Conservation (phyloP, 768 basidiomycete species). For the Pulveroboletus sp. region DNA sequence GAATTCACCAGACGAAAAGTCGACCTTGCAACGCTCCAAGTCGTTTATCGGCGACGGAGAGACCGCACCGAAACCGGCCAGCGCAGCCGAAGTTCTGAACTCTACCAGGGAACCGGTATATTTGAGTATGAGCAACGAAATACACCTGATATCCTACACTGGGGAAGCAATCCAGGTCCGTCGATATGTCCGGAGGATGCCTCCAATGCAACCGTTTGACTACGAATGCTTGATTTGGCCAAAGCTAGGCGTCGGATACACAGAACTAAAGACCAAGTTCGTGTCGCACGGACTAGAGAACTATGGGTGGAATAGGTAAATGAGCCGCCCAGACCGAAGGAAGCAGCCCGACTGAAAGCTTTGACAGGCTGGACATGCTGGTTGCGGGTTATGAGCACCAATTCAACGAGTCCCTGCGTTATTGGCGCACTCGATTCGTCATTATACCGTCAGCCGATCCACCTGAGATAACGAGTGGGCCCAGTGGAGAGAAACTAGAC, state of each 20-base stretch:
- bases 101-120: conserved; percentile 73
- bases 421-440: conserved; percentile 93
- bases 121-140: conserved; percentile 93
- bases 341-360: not conserved
- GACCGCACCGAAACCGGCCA: conserved; percentile 50
- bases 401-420: conserved; percentile 78
- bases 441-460: conserved; percentile 84
- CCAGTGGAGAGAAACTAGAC: conserved; percentile 71
- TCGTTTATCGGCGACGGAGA: conserved; percentile 59
- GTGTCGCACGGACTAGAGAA: conserved; percentile 76
- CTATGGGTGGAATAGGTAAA: conserved; percentile 84
- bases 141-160: conserved; percentile 88
- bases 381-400: conserved; percentile 80
- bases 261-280: conserved; percentile 73
- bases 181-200: conserved; percentile 76
- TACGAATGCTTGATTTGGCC: conserved; percentile 96
- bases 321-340: not conserved
- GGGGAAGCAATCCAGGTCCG: conserved; percentile 89
- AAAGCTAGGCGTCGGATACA: conserved; percentile 83
- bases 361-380: conserved; percentile 73
- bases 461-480: conserved; percentile 51
- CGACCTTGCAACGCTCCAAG: conserved; percentile 46
- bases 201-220: conserved; percentile 56
- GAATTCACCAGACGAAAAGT: conserved; percentile 31
- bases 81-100: conserved; percentile 63